Evolutionary conservation across 2,329 filamentous ascomycete genomes (phyloP).

Genomic region (Cryphonectria nitschkei): DNA sequence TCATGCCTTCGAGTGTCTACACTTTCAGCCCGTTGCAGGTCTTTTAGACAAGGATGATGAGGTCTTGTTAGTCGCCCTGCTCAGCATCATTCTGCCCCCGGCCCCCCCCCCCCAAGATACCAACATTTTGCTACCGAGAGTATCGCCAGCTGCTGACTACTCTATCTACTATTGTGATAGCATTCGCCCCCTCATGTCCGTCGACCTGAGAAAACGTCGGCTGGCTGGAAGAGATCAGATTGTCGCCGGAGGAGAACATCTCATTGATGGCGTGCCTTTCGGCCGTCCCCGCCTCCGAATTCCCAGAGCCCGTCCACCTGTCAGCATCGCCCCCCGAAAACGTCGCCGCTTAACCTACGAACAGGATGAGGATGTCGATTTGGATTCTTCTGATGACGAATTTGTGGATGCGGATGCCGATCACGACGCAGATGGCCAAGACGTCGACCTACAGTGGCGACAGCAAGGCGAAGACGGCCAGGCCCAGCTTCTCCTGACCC

Average conservation of each 20-base stretch:
- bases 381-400: slow-evolving; percentile 47
- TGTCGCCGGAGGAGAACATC: slow-evolving; percentile 73
- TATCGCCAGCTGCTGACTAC: slow-evolving; percentile 31
- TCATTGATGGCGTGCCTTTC: slow-evolving; percentile 85
- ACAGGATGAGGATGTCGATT: slow-evolving; percentile 39
- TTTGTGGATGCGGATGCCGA: slow-evolving; percentile 41
- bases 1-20: slow-evolving; percentile 81
- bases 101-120: not conserved
- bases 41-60: slow-evolving; percentile 83
- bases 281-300: slow-evolving; percentile 71
- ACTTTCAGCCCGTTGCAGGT: slow-evolving; percentile 73
- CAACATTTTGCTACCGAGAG: not conserved
- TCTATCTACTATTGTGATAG: slow-evolving; percentile 44
- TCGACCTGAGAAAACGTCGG: slow-evolving; percentile 73
- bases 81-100: too few relatives aligned
- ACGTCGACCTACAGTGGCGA: slow-evolving; percentile 30
- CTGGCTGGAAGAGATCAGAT: slow-evolving; percentile 83
- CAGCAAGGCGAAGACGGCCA: slow-evolving; percentile 32
- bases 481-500: slow-evolving; percentile 28
- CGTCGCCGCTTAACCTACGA: slow-evolving; percentile 56
- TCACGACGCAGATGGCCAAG: slow-evolving; percentile 38
- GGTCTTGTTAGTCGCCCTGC: slow-evolving; percentile 63
- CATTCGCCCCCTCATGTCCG: slow-evolving; percentile 75
- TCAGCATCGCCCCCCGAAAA: slow-evolving; percentile 77
- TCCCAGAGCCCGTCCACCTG: slow-evolving; percentile 63